phyloP scores from a whole-genome alignment of 2,329 filamentous ascomycete genomes.

The Neopestalotiopsis clavispora region DNA sequence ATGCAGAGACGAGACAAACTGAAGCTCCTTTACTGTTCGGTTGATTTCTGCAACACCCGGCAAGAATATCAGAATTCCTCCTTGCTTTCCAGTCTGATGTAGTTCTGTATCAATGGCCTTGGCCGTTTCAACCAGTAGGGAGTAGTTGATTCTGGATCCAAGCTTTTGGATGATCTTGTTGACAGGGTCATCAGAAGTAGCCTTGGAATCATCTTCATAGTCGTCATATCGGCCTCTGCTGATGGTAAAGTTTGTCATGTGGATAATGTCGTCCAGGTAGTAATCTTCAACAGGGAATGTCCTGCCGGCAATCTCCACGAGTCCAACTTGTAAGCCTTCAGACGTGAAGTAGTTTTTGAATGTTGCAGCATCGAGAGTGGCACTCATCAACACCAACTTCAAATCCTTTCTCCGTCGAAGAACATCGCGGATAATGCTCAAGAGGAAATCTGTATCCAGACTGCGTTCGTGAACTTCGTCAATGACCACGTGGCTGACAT shows the following conservation, averaged over 20 bases:
- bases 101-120: slow-evolving; percentile 81
- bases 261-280: slow-evolving; percentile 87
- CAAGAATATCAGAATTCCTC: slow-evolving; percentile 93
- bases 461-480: slow-evolving; percentile 97
- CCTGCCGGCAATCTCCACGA: slow-evolving; percentile 85
- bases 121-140: slow-evolving; percentile 80
- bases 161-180: slow-evolving; percentile 74
- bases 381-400: slow-evolving; percentile 94
- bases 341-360: slow-evolving; percentile 85
- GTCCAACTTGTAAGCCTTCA: slow-evolving; percentile 70
- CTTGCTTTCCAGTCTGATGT: slow-evolving; percentile 65
- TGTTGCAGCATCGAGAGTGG: slow-evolving; percentile 85
- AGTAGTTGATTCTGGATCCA: slow-evolving; percentile 89
- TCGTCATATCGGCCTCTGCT: slow-evolving; percentile 33
- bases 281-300: slow-evolving; percentile 90
- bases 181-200: slow-evolving; percentile 56
- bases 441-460: slow-evolving; percentile 90
- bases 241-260: slow-evolving; percentile 72
- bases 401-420: slow-evolving; percentile 76
- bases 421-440: slow-evolving; percentile 86
- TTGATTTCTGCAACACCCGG: slow-evolving; percentile 93
- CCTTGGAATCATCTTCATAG: slow-evolving; percentile 52
- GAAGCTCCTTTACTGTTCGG: slow-evolving; percentile 73
- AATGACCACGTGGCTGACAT: slow-evolving; percentile 93
- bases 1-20: slow-evolving; percentile 66